These are phyloP conservation scores for Stromatinia cepivora DNA, from an alignment of 2,329 filamentous ascomycete species.

Conservation along the genomic window DNA sequence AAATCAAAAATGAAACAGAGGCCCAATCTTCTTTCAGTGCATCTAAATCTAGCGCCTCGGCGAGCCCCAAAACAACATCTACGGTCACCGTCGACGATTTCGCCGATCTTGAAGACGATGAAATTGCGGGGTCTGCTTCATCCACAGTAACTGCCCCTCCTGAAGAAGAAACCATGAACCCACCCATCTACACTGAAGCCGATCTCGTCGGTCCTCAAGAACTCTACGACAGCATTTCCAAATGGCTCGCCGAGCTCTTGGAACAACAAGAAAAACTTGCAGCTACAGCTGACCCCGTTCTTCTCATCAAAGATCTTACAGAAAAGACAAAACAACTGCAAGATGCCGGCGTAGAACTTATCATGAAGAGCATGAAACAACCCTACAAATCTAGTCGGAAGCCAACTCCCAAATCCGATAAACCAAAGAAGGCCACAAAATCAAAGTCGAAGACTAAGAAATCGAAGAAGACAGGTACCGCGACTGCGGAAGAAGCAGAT, in stretches of 20 bases:
- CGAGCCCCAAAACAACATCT: constrained; percentile 40
- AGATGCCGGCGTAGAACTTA: constrained; percentile 67
- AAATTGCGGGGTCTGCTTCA: constrained; percentile 27
- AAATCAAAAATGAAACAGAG: constrained; percentile 70
- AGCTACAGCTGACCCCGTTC: constrained; percentile 70
- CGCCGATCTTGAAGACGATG: constrained; percentile 79
- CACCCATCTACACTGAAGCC: constrained; percentile 68
- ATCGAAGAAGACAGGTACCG: constrained; percentile 38
- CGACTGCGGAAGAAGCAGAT: constrained; percentile 38
- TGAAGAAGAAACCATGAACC: constrained; percentile 54
- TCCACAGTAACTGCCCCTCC: constrained; percentile 40
- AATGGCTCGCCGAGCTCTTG: constrained; percentile 76
- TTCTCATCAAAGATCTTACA: constrained; percentile 71
- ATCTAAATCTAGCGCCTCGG: constrained; percentile 45
- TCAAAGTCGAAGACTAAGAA: constrained; percentile 43
- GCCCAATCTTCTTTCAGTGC: constrained; percentile 55
- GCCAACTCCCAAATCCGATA: constrained; percentile 41
- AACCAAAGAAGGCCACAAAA: constrained; percentile 29
- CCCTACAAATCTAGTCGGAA: constrained; percentile 42
- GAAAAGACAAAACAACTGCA: constrained; percentile 69
- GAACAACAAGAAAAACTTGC: constrained; percentile 69
- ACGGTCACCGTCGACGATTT: constrained; percentile 52
- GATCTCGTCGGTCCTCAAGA: constrained; percentile 69
- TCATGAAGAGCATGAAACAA: constrained; percentile 66
- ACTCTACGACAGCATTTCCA: constrained; percentile 59